Evolutionary conservation across 2,329 filamentous ascomycete species (phyloP), one percentile per base, ranked within the genome.

Genomic region (Cercospora citrullina): DNA sequence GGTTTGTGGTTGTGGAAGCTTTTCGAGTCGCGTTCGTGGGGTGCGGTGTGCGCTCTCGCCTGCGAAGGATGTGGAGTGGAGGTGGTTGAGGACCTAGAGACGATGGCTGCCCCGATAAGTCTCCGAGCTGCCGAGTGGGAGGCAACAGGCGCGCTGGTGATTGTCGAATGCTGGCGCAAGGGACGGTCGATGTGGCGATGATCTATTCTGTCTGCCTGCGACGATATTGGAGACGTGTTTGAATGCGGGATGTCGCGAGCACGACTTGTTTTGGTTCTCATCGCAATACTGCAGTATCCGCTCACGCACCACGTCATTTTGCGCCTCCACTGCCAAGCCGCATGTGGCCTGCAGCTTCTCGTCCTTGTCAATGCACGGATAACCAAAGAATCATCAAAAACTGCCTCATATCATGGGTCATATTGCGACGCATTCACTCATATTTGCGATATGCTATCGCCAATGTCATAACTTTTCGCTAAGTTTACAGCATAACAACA

Each of bases 401-500:
- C 14, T 39, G n/a, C 14, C 5, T 39, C 42, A 51, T 51, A 4
- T 51, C 45, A 51, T 14, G n/a, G n/a, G 8, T 23, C 45, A 23
- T 23, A 23, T 51, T 28, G 36, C 7, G 36, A 42, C 5, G 36
- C 36, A 21, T 61, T 18, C 59, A 12, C 59, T 61, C 23, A 12
- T 26, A 42, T 45, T 8, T 18, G 33, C 33, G 10, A 61, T n/a
- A 8, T 28, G 16, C 18, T 21, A 23, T 61, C 33, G 31, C 36
- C 26, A 23, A n/a, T 45, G 26, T 28, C 31, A 61, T 18, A 26
- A 28, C 45, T 63, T 55, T 63, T 63, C 30, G 18, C 28, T 63
- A 55, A 31, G n/a, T 31, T 75, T 83, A 91, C 75, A 91, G 83
- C 89, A 96, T 93, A 26, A 97, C 92, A 76, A 97, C 87, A 45